These are phyloP conservation scores for Diaporthe sp. DNA, from an alignment of 2,329 filamentous ascomycete species.

Conservation along the genomic window DNA sequence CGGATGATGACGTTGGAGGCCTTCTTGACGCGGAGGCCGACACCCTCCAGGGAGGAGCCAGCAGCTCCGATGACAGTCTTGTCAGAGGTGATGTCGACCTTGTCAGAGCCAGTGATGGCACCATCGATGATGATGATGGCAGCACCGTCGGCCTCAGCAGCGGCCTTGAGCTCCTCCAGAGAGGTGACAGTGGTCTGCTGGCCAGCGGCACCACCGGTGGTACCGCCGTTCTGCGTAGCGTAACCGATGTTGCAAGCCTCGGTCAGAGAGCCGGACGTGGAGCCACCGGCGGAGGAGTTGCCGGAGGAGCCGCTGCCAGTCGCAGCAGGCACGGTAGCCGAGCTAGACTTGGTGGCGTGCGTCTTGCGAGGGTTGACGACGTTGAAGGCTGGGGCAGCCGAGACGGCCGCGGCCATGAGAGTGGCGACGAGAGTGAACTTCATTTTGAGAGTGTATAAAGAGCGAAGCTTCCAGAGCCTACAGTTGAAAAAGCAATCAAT, in stretches of 20 bases:
- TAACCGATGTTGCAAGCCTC: conserved; percentile 55
- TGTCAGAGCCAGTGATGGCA: conserved; percentile 56
- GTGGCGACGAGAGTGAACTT: conserved; percentile 36
- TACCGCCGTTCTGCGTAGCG: conserved; percentile 63
- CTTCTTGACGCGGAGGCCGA: conserved; percentile 67
- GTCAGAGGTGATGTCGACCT: conserved; percentile 63
- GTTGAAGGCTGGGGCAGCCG: conserved; percentile 26
- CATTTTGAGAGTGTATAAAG: conserved; percentile 34
- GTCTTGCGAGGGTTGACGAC: conserved; percentile 17
- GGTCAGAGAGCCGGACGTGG: conserved; percentile 26
- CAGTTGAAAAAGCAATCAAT: conserved; percentile 32
- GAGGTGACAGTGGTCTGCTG: conserved; percentile 68
- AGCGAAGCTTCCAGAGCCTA: conserved; percentile 38
- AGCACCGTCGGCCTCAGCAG: conserved; percentile 61
- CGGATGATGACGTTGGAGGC: conserved; percentile 73
- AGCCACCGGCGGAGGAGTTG: conserved; percentile 2
- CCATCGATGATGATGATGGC: conserved; percentile 63
- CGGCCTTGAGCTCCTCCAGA: conserved; percentile 63
- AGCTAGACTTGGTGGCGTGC: background rate
- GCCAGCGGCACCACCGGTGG: conserved; percentile 69
- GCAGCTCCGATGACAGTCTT: conserved; percentile 64
- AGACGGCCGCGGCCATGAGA: conserved; percentile 27
- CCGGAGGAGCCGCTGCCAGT: background rate
- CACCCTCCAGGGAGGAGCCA: conserved; percentile 56
- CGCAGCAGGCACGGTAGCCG: background rate